Percentiles rank a stretch among this genome's conserved stretches.
phyloP scores from a whole-genome alignment of 1,284 basidiomycete species.

The Marasmius fiardii region DNA sequence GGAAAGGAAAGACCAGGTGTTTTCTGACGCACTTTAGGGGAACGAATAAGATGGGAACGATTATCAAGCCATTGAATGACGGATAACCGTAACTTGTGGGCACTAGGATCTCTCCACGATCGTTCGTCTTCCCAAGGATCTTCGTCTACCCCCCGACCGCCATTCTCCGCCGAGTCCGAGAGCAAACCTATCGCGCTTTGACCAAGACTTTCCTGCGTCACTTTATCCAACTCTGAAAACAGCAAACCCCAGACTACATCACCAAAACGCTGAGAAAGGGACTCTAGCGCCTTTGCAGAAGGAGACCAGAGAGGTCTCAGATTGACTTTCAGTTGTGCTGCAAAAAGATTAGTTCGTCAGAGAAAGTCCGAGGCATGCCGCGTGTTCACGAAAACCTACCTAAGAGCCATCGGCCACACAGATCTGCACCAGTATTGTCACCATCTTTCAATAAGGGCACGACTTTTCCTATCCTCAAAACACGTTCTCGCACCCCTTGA shows the following conservation, averaged over 20 bases:
- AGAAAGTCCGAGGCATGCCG: conserved; percentile 1
- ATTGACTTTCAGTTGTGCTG: conserved; percentile 89
- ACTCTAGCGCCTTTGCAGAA: conserved; percentile 66
- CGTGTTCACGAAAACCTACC: conserved; percentile 32
- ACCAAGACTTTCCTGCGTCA: conserved; percentile 14
- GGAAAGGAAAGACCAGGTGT: not conserved
- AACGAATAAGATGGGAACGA: conserved; percentile 22
- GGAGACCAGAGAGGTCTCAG: conserved; percentile 86
- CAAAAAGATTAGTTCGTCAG: conserved; percentile 8
- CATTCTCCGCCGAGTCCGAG: conserved; percentile 14
- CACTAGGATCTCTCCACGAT: conserved; percentile 71
- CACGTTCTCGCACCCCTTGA: conserved; percentile 79
- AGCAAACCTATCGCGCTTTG: not conserved
- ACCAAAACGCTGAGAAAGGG: conserved; percentile 55
- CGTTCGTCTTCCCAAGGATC: conserved; percentile 64
- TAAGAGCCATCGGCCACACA: conserved; percentile 64
- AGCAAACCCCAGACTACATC: conserved; percentile 72
- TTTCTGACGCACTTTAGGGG: conserved; percentile 25
- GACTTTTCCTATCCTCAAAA: conserved; percentile 66
- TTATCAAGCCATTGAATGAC: conserved; percentile 45
- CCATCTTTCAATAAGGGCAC: conserved; percentile 50
- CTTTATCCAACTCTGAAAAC: conserved; percentile 56
- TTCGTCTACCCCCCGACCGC: conserved; percentile 27
- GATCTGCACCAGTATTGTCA: conserved; percentile 49
- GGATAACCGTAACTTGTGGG: conserved; percentile 52